Conservation (phyloP, 257 asterid genomes). For the Solanum pinnatisectum region DNA sequence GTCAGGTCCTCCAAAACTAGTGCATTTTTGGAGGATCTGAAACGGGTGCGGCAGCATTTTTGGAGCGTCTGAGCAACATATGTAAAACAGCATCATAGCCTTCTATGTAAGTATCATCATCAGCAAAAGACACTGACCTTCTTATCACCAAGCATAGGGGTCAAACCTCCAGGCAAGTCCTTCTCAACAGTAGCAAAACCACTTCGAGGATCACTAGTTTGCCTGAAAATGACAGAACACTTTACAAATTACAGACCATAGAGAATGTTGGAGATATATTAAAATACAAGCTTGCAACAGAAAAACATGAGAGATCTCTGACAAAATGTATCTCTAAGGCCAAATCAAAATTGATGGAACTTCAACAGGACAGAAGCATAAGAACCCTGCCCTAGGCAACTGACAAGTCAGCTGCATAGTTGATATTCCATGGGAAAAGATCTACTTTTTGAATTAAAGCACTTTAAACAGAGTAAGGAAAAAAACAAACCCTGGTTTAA, state of each 20-base stretch:
- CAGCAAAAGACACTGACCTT: conserved; percentile 37
- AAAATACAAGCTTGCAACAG: neutral
- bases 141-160: conserved; percentile 96
- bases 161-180: conserved; percentile 80
- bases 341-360: neutral
- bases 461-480: neutral
- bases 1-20: too few relatives aligned
- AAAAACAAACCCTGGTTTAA: conserved; percentile 76
- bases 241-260: neutral
- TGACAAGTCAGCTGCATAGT: neutral
- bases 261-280: neutral
- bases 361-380: neutral
- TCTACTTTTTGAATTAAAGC: neutral
- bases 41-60: neutral
- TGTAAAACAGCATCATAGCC: neutral
- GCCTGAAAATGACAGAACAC: conserved; percentile 38
- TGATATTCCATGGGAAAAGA: neutral
- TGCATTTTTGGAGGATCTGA: too few relatives aligned
- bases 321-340: neutral
- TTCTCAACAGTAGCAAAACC: conserved; percentile 87
- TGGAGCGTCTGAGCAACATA: neutral
- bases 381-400: neutral
- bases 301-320: neutral
- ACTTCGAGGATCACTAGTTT: conserved; percentile 83
- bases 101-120: neutral